Conservation (phyloP, 495 filamentous ascomycete genomes). For the Daldinia childiae region DNA sequence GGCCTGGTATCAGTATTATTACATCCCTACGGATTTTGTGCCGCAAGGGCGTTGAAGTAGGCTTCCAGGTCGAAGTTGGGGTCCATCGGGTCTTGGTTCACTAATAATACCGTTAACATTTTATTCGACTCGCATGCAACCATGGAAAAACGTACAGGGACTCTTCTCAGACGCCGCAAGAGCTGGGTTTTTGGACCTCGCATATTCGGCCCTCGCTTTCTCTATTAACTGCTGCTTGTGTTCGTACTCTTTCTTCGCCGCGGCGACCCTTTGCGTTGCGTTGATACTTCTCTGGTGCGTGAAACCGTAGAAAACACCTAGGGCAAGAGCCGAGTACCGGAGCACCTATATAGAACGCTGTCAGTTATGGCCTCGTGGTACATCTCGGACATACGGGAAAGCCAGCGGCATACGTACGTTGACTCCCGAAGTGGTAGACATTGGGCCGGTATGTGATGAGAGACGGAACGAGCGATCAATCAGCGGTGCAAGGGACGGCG, state of each 20-base stretch:
- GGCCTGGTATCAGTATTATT: constrained; percentile 24
- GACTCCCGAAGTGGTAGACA: constrained; percentile 67
- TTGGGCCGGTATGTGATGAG: constrained; percentile 45
- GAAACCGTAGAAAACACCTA: constrained; percentile 91
- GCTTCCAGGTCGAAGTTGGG: constrained; percentile 91
- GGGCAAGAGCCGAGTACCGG: constrained; percentile 87
- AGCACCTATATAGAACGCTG: constrained; percentile 72
- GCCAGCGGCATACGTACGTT: constrained; percentile 63
- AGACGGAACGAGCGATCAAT: constrained; percentile 35
- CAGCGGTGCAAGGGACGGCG: constrained; percentile 27
- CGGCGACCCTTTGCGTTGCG: constrained; percentile 68
- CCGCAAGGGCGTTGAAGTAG: constrained; percentile 73
- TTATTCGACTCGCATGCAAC: not conserved
- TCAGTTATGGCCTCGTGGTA: constrained; percentile 29
- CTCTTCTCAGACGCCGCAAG: constrained; percentile 60
- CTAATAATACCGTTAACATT: constrained; percentile 55
- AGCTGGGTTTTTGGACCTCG: constrained; percentile 78
- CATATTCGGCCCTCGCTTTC: constrained; percentile 89
- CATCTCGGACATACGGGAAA: constrained; percentile 28
- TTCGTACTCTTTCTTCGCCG: constrained; percentile 79
- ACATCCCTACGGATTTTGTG: constrained; percentile 53
- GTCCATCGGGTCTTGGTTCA: constrained; percentile 83
- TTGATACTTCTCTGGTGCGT: constrained; percentile 84
- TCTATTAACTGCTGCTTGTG: constrained; percentile 88
- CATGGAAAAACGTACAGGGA: constrained; percentile 63